These are phyloP conservation scores for Aspergillus bombycis DNA, from an alignment of 2,329 filamentous ascomycete genomes.

Conservation along the genomic window DNA sequence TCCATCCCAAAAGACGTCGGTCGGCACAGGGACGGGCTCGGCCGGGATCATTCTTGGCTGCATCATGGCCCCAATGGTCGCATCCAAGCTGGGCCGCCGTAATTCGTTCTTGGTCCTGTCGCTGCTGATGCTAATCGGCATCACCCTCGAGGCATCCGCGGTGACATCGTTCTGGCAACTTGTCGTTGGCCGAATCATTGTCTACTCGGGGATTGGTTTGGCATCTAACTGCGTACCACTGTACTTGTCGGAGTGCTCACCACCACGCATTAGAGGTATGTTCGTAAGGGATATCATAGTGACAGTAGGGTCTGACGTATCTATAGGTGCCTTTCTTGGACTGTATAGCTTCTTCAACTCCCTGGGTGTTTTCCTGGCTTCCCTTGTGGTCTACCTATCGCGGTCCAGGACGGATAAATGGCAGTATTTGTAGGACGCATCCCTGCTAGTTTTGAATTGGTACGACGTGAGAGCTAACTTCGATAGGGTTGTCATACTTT, in stretches of 20 bases:
- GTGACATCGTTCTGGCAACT: not conserved
- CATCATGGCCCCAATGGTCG: not conserved
- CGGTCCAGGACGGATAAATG: not conserved
- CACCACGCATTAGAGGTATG: not conserved
- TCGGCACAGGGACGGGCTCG: not conserved
- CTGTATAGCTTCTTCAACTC: not conserved
- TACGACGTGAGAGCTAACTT: not conserved
- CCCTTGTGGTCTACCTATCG: not conserved
- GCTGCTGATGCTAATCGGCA: not conserved
- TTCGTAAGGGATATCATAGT: not conserved
- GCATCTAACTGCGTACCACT: not conserved
- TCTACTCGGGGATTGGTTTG: not conserved
- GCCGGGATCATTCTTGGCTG: not conserved
- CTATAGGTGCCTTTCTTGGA: not conserved
- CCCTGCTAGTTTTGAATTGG: not conserved
- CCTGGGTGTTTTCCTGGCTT: not conserved
- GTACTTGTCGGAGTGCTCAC: not conserved
- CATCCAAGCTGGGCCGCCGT: not conserved
- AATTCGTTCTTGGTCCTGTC: not conserved
- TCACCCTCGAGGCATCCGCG: not conserved
- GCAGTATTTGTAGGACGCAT: not conserved
- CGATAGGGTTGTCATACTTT: not conserved
- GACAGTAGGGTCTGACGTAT: not conserved
- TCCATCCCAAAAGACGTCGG: not conserved
- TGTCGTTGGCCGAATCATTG: not conserved